phyloP scores from a whole-genome alignment of 2,329 filamentous ascomycete species.

The Aspergillus bombycis region DNA sequence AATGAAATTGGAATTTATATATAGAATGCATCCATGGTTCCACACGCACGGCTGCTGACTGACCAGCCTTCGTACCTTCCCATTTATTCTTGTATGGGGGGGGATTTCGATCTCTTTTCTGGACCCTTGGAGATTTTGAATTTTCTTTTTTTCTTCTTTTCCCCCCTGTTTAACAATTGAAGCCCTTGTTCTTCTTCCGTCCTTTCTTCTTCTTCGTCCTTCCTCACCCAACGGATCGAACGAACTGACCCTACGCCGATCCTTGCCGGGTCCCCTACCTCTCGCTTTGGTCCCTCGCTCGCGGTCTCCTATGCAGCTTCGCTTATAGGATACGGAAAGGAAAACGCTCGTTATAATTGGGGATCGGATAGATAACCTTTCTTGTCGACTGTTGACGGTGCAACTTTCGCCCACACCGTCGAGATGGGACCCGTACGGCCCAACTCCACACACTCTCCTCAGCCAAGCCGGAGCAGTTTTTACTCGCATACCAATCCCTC shows the following conservation, averaged over 20 bases:
- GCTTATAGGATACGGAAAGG: background rate
- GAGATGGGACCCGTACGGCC: slow-evolving; percentile 5
- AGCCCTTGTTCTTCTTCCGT: background rate
- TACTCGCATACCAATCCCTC: slow-evolving; percentile 9
- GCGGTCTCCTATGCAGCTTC: background rate
- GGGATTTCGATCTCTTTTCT: background rate
- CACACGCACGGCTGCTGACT: background rate
- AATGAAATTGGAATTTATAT: background rate
- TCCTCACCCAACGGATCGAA: background rate
- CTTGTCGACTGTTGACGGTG: background rate
- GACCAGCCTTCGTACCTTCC: background rate
- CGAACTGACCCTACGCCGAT: background rate
- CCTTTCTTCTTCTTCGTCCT: background rate
- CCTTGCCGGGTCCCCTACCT: background rate
- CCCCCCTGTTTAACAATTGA: background rate
- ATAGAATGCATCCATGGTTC: slow-evolving; percentile 3
- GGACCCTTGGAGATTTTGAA: background rate
- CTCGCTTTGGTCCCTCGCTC: background rate
- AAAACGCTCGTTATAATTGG: background rate
- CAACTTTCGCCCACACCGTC: background rate
- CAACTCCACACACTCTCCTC: slow-evolving; percentile 5
- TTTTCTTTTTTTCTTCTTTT: background rate
- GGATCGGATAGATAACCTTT: background rate
- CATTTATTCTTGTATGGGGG: background rate
- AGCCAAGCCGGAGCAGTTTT: slow-evolving; percentile 13